Conservation (phyloP, 2,329 filamentous ascomycete genomes). For the Arachnomyces sp. region DNA sequence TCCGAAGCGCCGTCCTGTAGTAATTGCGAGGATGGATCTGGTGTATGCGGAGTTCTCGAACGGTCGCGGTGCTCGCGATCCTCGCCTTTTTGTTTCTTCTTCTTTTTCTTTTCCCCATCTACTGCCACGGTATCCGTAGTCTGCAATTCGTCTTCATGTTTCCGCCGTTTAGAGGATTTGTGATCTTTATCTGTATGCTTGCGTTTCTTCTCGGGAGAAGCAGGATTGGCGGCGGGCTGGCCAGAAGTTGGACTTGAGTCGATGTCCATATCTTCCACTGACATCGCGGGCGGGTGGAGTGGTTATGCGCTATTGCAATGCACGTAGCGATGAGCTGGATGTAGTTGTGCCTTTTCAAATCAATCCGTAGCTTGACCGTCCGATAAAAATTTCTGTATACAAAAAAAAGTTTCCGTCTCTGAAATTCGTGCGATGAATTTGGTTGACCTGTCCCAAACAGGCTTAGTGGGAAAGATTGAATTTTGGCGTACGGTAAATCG, state of each 20-base stretch:
- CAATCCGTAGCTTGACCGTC: too few relatives aligned
- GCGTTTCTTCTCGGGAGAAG: constrained; percentile 31
- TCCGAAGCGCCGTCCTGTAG: too few relatives aligned
- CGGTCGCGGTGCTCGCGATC: neutral
- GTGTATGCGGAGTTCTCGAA: too few relatives aligned
- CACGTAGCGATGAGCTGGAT: constrained; percentile 8
- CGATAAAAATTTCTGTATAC: too few relatives aligned
- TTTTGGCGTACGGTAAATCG: too few relatives aligned
- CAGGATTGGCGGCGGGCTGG: neutral
- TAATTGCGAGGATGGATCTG: too few relatives aligned
- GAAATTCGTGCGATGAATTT: too few relatives aligned
- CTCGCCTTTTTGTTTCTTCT: constrained; percentile 24
- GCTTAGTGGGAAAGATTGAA: too few relatives aligned
- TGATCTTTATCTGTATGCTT: constrained; percentile 41
- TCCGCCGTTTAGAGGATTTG: constrained; percentile 36
- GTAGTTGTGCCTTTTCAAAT: too few relatives aligned
- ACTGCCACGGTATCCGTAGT: too few relatives aligned
- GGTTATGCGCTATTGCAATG: constrained; percentile 13
- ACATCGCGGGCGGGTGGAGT: constrained; percentile 21
- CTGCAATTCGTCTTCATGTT: constrained; percentile 25
- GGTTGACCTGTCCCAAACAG: too few relatives aligned
- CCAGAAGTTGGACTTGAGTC: constrained; percentile 19
- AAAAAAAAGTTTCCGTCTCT: too few relatives aligned
- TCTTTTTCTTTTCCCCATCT: constrained; percentile 24
- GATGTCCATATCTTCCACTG: constrained; percentile 33